Base-by-base conservation (phyloP, 2,329 filamentous ascomycete genomes). In the Fonsecaea erecta region DNA sequence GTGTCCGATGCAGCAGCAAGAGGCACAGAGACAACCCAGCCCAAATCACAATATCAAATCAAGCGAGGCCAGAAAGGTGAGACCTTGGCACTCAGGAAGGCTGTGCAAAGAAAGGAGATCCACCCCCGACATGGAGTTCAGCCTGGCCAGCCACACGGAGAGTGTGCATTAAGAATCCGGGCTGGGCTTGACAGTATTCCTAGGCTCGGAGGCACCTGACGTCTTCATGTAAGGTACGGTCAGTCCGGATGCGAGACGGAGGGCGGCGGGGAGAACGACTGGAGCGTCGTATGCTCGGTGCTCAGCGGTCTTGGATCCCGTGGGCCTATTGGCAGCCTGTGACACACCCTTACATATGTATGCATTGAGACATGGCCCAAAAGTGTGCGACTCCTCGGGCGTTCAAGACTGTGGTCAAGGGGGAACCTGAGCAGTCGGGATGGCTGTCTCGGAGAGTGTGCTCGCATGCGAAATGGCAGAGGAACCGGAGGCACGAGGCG, bases 11-110 rank as follows among this genome's bases (percentile, higher is more conserved):
- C 14, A 16, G 28, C 40, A n/a, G n/a, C 7, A 32, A 32, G 55
- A 3, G 40, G 37, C 6, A 30, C 40, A 48, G 55, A 58, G 43
- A 48, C 21, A 48, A 48, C 18, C 21, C 43, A 48, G 43, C 18
- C 9, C 24, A 24, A 5, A 48, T 48, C 18, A 24, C 43, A 26
- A 48, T 48, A 48, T 48, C 43, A 48, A 48, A 48, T 48, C 43
- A 48, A 48, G 43, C n/a, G n/a, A 48, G 43, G 40, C 16, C 18
- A 11, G 40, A 9, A 34, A 11, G 43, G 18, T 48, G 52, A 53
- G 18, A 52, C 30, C 57, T 37, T 52, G 46, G 57, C 43, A 26
- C 43, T n/a, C 28, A 52, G 57, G 43, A 53, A 35, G 57, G 57
- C n/a, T 40, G 57, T 52, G 40, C 30, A 30, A 18, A 37, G 40